A percentile compares a stretch with the other conserved stretches of the same genome.
Evolutionary conservation across 768 basidiomycete genomes (phyloP).

Genomic region (Hygrophoropsis aurantiaca): DNA sequence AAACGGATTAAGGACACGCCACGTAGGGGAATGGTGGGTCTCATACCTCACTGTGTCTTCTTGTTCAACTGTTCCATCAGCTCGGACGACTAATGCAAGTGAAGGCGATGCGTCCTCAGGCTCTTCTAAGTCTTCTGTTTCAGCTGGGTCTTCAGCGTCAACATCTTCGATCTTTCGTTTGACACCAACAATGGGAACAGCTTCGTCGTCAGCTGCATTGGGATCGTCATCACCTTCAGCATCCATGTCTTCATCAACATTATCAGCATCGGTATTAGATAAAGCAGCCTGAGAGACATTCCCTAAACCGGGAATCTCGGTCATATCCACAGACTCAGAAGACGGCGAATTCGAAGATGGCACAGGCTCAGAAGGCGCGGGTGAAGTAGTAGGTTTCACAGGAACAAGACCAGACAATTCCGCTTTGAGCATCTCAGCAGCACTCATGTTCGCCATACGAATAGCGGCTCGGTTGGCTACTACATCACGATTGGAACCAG

Average conservation of each 20-base stretch:
- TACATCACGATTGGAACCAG: conserved; percentile 86
- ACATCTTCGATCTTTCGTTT: conserved; percentile 49
- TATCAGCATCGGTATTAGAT: conserved; percentile 12
- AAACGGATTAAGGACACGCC: conserved; percentile 5
- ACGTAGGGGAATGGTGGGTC: conserved; percentile 5
- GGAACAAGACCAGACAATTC: conserved; percentile 66
- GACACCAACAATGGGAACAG: conserved; percentile 20
- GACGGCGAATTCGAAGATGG: conserved; percentile 20
- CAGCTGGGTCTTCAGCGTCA: conserved; percentile 37
- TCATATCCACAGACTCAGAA: conserved; percentile 28
- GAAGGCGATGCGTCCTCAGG: conserved; percentile 44
- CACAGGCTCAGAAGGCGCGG: conserved; percentile 38
- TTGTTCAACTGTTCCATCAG: conserved; percentile 94
- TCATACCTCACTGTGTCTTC: conserved; percentile 89
- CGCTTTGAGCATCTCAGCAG: conserved; percentile 90
- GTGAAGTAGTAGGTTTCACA: conserved; percentile 35
- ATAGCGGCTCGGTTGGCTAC: conserved; percentile 89
- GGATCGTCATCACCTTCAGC: conserved; percentile 14
- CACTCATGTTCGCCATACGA: conserved; percentile 95
- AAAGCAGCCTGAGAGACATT: conserved; percentile 21
- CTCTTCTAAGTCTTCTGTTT: conserved; percentile 42
- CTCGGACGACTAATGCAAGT: conserved; percentile 71
- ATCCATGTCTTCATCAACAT: conserved; percentile 30
- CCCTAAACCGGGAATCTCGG: conserved; percentile 34
- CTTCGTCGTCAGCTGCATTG: conserved; percentile 20